phyloP scores from a whole-genome alignment of 2,329 filamentous ascomycete genomes.

The Botrytis paeoniae region DNA sequence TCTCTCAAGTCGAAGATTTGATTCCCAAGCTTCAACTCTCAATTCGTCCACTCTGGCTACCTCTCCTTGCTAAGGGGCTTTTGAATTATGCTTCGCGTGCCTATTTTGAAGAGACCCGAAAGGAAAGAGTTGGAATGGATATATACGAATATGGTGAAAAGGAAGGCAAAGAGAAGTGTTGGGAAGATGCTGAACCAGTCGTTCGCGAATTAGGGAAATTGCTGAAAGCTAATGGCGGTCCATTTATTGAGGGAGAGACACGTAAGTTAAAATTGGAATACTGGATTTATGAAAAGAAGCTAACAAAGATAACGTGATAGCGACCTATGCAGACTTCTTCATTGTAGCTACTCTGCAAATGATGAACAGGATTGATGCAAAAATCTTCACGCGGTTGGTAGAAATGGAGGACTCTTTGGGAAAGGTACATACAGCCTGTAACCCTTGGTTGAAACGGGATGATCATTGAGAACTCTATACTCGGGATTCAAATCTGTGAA shows the following conservation, averaged over 20 bases:
- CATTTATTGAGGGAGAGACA: slow-evolving; percentile 58
- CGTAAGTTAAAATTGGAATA: slow-evolving; percentile 21
- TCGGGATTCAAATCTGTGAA: neutral
- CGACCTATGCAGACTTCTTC: slow-evolving; percentile 57
- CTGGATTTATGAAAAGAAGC: neutral
- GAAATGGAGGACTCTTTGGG: slow-evolving; percentile 31
- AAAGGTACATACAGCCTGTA: slow-evolving; percentile 27
- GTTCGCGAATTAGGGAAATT: slow-evolving; percentile 43
- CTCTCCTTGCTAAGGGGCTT: slow-evolving; percentile 48
- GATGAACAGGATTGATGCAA: slow-evolving; percentile 40
- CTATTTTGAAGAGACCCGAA: slow-evolving; percentile 57
- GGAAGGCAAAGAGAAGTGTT: slow-evolving; percentile 50
- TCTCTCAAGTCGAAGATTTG: slow-evolving; percentile 45
- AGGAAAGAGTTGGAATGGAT: slow-evolving; percentile 48
- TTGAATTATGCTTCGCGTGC: slow-evolving; percentile 50
- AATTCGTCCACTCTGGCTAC: slow-evolving; percentile 45
- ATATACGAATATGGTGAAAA: slow-evolving; percentile 49
- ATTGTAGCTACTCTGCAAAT: slow-evolving; percentile 51
- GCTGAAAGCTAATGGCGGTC: slow-evolving; percentile 49
- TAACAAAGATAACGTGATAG: slow-evolving; percentile 22
- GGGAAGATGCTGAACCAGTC: slow-evolving; percentile 46
- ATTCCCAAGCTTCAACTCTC: slow-evolving; percentile 37
- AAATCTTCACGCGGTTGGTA: slow-evolving; percentile 41
- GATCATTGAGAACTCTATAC: slow-evolving; percentile 23
- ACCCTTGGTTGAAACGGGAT: slow-evolving; percentile 31